Conservation (phyloP, 2,329 filamentous ascomycete genomes). For the Diplodia sapinea region DNA sequence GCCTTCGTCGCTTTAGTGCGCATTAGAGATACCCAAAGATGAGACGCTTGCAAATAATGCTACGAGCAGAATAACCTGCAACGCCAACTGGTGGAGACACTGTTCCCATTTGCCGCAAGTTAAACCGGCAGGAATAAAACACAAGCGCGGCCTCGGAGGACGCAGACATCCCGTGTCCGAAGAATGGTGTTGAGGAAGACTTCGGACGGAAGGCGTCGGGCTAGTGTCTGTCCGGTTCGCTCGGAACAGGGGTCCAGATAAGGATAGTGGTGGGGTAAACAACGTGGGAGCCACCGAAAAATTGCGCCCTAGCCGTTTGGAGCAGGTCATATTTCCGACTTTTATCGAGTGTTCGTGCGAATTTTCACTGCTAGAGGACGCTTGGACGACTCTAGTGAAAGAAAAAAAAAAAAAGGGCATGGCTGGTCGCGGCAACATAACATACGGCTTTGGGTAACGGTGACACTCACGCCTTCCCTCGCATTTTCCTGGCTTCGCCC, state of each 20-base stretch:
- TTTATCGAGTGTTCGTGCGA: slow-evolving; percentile 8
- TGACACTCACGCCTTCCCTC: slow-evolving; percentile 19
- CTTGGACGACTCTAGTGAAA: not conserved
- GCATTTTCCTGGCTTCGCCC: not conserved
- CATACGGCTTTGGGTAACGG: not conserved
- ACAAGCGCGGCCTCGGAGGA: not conserved
- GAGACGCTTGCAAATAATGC: not conserved
- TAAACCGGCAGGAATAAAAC: slow-evolving; percentile 6
- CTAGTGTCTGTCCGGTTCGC: slow-evolving; percentile 4
- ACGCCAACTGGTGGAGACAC: not conserved
- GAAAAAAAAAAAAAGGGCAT: slow-evolving; percentile 1
- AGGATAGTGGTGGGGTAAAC: slow-evolving; percentile 22
- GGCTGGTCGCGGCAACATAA: not conserved
- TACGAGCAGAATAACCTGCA: not conserved
- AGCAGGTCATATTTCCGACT: slow-evolving; percentile 17
- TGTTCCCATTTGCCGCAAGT: not conserved
- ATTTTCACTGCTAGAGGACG: not conserved
- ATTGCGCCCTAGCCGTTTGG: slow-evolving; percentile 12
- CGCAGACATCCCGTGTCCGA: not conserved
- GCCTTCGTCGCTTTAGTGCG: not conserved
- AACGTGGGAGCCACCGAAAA: slow-evolving; percentile 25
- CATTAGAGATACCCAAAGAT: slow-evolving; percentile 18
- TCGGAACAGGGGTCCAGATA: slow-evolving; percentile 25
- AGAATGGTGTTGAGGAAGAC: slow-evolving; percentile 14
- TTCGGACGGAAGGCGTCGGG: slow-evolving; percentile 17